phyloP scores from a whole-genome alignment of 1,284 basidiomycete genomes.

The Ceratobasidium sp. region DNA sequence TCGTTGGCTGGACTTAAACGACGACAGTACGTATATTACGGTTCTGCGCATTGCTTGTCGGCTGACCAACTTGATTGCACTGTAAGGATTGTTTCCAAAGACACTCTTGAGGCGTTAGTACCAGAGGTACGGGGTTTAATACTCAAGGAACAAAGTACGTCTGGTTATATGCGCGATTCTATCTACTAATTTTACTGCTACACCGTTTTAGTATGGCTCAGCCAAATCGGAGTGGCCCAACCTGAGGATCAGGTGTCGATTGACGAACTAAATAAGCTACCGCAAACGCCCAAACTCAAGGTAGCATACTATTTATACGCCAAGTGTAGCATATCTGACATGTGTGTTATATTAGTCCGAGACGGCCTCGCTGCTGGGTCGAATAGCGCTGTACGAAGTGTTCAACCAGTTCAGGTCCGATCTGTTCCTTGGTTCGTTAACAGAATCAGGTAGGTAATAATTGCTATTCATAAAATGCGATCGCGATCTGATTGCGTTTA shows the following conservation, averaged over 20 bases:
- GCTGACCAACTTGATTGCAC: neutral
- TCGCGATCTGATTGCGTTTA: constrained; percentile 55
- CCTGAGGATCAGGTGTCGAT: constrained; percentile 64
- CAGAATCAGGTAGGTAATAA: constrained; percentile 80
- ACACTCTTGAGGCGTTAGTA: constrained; percentile 68
- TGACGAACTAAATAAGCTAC: constrained; percentile 58
- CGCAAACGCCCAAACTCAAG: constrained; percentile 70
- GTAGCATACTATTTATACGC: constrained; percentile 57
- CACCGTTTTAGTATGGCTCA: constrained; percentile 73
- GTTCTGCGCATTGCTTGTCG: neutral
- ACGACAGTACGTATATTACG: constrained; percentile 48
- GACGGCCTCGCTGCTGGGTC: constrained; percentile 78
- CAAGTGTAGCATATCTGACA: neutral
- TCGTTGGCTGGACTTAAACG: constrained; percentile 42
- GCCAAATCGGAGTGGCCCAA: constrained; percentile 70
- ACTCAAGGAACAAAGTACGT: constrained; percentile 80
- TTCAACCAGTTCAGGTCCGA: constrained; percentile 84
- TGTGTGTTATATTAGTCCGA: constrained; percentile 68
- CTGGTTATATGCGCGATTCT: constrained; percentile 10
- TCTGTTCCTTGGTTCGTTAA: constrained; percentile 87
- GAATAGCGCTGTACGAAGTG: constrained; percentile 79
- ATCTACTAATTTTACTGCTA: constrained; percentile 42
- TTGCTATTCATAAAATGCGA: neutral
- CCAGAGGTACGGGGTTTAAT: constrained; percentile 77
- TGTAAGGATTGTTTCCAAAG: constrained; percentile 47